Base-by-base conservation (phyloP, 2,329 filamentous ascomycete species). In the Sclerotinia spermophila region DNA sequence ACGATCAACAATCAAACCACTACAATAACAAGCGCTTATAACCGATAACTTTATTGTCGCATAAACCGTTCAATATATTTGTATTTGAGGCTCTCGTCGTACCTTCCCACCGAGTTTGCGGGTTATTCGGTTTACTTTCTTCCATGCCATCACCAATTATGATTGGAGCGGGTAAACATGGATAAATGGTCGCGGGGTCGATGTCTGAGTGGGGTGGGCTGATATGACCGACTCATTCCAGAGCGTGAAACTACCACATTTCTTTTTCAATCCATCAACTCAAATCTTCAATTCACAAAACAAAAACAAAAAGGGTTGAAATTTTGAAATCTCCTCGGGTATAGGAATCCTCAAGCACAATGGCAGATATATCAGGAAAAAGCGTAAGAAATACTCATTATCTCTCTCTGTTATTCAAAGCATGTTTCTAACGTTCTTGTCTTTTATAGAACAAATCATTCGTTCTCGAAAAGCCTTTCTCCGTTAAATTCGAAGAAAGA, bases 401-500 rank as follows among this genome's bases (percentile, higher is more conserved):
- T 62, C 42, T 44, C 6, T 10, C 27, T 24, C 40, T 24, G 17
- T 21, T 38, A 30, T 30, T 19, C 24, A n/a, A n/a, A 44, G 21
- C 24, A 30, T 56, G n/a, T 21, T 65, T 38, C 27, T 68, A 67
- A 55, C 68, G n/a, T 71, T 35, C 61, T 64, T 64, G 59, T 42
- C 55, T 45, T 15, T 30, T 17, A 7, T 19, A 82, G 80, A 81
- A 82, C 73, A 78, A 79, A 71, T 81, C 80, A 51, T 82, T 81
- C 76, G 72, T 82, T 62, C 77, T 82, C 69, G 77, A 78, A 73
- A 78, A 79, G 62, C 72, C 77, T 38, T 75, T 77, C 72, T 74
- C 77, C 17, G 77, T 81, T 11, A 68, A 71, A 44, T 80, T 80
- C 73, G 76, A 78, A 74, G 73, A 78, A 73, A 73, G 78, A 65